These are phyloP conservation scores for Daldinia concentrica DNA, from an alignment of 495 filamentous ascomycete species.

Conservation along the genomic window DNA sequence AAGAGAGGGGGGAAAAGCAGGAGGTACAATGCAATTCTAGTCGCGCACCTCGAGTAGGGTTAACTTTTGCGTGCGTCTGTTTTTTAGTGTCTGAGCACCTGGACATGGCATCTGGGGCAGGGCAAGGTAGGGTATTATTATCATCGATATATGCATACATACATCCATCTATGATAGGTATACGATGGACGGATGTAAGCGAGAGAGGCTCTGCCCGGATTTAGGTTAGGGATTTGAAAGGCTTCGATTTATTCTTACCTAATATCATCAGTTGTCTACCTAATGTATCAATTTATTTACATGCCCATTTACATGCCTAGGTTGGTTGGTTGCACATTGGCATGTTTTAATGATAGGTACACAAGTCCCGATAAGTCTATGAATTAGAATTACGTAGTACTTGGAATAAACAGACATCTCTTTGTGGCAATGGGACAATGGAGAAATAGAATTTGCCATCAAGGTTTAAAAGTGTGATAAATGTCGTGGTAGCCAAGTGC, in stretches of 20 bases:
- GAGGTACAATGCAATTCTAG: background rate
- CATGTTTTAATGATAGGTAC: slow-evolving; percentile 11
- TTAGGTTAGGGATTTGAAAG: background rate
- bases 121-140: background rate
- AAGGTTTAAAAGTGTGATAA: slow-evolving; percentile 16
- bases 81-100: slow-evolving; percentile 7
- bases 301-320: too few relatives aligned
- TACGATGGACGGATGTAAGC: slow-evolving; percentile 1
- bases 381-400: background rate
- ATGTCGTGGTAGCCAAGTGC: slow-evolving; percentile 6
- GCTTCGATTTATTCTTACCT: background rate
- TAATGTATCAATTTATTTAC: background rate
- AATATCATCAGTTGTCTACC: background rate
- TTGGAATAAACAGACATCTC: too few relatives aligned
- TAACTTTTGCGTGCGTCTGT: background rate
- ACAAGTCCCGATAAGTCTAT: slow-evolving; percentile 22
- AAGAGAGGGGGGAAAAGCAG: slow-evolving; percentile 6
- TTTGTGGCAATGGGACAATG: background rate
- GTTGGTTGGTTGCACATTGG: background rate
- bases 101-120: background rate
- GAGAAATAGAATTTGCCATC: slow-evolving; percentile 14
- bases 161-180: background rate
- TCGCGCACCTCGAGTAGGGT: background rate
- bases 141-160: background rate
- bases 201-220: slow-evolving; percentile 11